These are phyloP conservation scores for Endocalyx cinctus DNA, from an alignment of 2,329 filamentous ascomycete genomes.

Conservation along the genomic window DNA sequence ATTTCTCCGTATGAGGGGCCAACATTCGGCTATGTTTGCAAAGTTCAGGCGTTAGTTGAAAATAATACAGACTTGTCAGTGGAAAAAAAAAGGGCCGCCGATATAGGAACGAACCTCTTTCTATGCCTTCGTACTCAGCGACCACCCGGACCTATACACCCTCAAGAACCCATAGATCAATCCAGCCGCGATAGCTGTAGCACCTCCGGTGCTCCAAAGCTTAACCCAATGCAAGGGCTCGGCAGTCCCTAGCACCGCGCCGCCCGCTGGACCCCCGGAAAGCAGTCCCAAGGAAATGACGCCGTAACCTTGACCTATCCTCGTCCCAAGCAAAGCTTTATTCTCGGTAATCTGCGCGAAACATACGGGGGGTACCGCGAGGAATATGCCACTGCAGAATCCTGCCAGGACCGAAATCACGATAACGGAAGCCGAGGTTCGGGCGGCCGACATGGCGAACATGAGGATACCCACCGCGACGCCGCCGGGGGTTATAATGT, in stretches of 20 bases:
- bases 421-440: conserved; percentile 26
- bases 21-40: too few relatives aligned
- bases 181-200: background rate
- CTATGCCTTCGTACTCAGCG: too few relatives aligned
- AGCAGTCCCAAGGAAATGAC: conserved; percentile 28
- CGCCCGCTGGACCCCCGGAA: conserved; percentile 29
- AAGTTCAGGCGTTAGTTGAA: too few relatives aligned
- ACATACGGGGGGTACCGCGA: conserved; percentile 34
- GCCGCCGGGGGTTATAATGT: conserved; percentile 27
- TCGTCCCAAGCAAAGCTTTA: conserved; percentile 35
- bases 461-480: conserved; percentile 28
- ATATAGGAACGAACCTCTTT: too few relatives aligned
- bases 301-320: conserved; percentile 35
- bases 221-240: conserved; percentile 17
- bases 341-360: conserved; percentile 35
- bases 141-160: too few relatives aligned
- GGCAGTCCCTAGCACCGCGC: conserved; percentile 23
- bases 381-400: conserved; percentile 39
- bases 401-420: conserved; percentile 32
- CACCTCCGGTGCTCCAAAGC: conserved; percentile 18
- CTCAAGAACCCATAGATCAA: too few relatives aligned
- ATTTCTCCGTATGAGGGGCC: too few relatives aligned
- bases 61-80: too few relatives aligned
- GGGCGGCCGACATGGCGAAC: conserved; percentile 32
- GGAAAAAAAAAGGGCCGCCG: too few relatives aligned